A percentile compares a stretch with the other conserved stretches of the same genome.
phyloP scores from a whole-genome alignment of 208 protist genomes.

The Crithidia sp. region DNA sequence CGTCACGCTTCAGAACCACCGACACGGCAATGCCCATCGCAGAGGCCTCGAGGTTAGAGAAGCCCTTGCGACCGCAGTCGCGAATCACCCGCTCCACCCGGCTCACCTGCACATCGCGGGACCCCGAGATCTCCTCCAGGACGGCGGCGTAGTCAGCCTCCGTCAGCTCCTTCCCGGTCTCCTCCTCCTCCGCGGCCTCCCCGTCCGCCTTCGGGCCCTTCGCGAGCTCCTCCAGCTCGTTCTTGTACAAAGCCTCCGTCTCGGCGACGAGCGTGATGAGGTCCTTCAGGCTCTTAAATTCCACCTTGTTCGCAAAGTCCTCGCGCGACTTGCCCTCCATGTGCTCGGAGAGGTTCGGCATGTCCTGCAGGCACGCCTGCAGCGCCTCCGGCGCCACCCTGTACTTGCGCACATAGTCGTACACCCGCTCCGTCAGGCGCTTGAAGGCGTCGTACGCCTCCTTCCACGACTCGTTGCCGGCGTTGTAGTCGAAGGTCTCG shows the following conservation, averaged over 20 bases:
- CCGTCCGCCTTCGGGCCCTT: slow-evolving; percentile 46
- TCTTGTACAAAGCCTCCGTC: slow-evolving; percentile 31
- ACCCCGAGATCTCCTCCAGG: slow-evolving; percentile 27
- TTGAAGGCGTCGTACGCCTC: slow-evolving; percentile 49
- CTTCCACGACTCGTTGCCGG: slow-evolving; percentile 39
- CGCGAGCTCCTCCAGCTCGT: slow-evolving; percentile 38
- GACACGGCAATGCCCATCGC: slow-evolving; percentile 55
- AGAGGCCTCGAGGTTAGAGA: slow-evolving; percentile 51
- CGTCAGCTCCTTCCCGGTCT: slow-evolving; percentile 29
- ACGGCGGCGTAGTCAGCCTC: slow-evolving; percentile 38
- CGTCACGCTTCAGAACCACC: slow-evolving; percentile 55
- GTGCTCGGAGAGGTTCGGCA: slow-evolving; percentile 53
- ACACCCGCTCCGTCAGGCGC: slow-evolving; percentile 29
- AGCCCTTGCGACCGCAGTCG: slow-evolving; percentile 51
- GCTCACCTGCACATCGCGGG: slow-evolving; percentile 43
- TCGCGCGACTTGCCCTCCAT: slow-evolving; percentile 46
- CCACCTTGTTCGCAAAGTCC: slow-evolving; percentile 50
- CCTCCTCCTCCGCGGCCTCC: slow-evolving; percentile 36
- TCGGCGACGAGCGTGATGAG: slow-evolving; percentile 45
- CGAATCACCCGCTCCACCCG: slow-evolving; percentile 47
- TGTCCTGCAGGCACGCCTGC: slow-evolving; percentile 58
- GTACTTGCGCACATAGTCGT: slow-evolving; percentile 48
- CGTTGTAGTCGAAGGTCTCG: slow-evolving; percentile 63
- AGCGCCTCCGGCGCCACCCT: slow-evolving; percentile 39
- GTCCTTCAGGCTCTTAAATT: slow-evolving; percentile 61